Percentiles rank a stretch among this genome's conserved stretches.
phyloP scores from a whole-genome alignment of 257 asterid species.

The Jasminum sambac region DNA sequence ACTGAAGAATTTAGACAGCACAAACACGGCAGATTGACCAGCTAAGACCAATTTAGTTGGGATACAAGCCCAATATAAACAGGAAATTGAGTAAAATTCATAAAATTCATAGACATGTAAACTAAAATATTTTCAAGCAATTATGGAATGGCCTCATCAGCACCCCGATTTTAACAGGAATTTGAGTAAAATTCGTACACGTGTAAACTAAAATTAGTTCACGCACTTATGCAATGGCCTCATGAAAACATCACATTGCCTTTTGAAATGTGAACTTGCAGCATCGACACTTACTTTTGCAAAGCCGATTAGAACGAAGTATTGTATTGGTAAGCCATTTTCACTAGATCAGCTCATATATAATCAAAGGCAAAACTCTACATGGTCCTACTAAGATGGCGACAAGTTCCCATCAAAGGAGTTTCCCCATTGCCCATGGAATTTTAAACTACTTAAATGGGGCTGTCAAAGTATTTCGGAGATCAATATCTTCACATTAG shows the following conservation, averaged over 20 bases:
- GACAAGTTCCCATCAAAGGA: background rate
- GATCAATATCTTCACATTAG: conserved; percentile 2
- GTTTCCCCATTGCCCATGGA: conserved; percentile 1
- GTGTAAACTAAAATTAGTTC: background rate
- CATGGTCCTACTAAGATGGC: background rate
- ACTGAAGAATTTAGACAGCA: background rate
- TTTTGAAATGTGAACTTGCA: conserved; percentile 10
- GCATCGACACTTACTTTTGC: background rate
- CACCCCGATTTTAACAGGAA: background rate
- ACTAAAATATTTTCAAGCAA: background rate
- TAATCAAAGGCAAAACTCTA: background rate
- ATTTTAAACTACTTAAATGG: background rate
- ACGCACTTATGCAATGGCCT: background rate
- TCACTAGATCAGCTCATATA: conserved; percentile 1
- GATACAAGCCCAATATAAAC: too few relatives aligned
- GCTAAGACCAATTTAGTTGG: background rate
- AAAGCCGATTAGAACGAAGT: background rate
- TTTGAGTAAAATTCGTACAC: background rate
- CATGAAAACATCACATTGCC: background rate
- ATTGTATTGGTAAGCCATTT: background rate
- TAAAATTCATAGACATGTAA: background rate
- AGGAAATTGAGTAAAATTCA: background rate
- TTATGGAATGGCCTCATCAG: background rate
- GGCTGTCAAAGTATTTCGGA: background rate
- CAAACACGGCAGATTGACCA: conserved; percentile 8